phyloP scores from a whole-genome alignment of 257 asterid genomes.

The Craterostigma plantagineum region DNA sequence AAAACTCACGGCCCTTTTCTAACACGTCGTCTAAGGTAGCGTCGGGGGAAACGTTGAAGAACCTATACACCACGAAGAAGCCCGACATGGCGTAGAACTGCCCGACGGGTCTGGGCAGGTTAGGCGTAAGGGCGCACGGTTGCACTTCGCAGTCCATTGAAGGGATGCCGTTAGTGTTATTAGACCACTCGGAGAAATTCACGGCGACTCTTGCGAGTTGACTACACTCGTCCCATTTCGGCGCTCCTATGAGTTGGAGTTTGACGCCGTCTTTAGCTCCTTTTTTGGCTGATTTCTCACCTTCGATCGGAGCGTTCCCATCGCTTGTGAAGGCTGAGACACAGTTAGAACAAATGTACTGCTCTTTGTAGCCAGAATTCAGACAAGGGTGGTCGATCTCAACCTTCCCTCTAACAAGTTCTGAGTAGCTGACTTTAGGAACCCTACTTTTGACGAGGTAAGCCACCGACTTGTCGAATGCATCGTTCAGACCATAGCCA shows the following conservation, averaged over 20 bases:
- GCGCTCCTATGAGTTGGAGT: constrained; percentile 53
- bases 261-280: constrained; percentile 28
- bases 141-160: constrained; percentile 63
- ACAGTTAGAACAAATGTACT: constrained; percentile 51
- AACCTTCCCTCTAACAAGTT: constrained; percentile 37
- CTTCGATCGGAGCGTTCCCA: constrained; percentile 25
- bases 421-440: constrained; percentile 35
- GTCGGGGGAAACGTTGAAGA: constrained; percentile 52
- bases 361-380: constrained; percentile 68
- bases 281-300: constrained; percentile 20
- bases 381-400: constrained; percentile 82
- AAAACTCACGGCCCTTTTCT: constrained; percentile 72
- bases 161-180: constrained; percentile 11
- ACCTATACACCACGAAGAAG: constrained; percentile 66
- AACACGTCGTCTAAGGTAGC: constrained; percentile 52
- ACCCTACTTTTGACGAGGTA: constrained; percentile 32
- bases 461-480: constrained; percentile 85
- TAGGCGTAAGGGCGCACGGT: constrained; percentile 70
- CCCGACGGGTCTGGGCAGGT: constrained; percentile 69
- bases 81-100: constrained; percentile 91
- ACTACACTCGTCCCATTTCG: constrained; percentile 85
- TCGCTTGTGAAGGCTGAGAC: constrained; percentile 24
- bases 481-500: constrained; percentile 94
- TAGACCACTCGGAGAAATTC: constrained; percentile 75
- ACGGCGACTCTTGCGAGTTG: constrained; percentile 61